Evolutionary conservation across 2,329 filamentous ascomycete species (phyloP), one percentile per base, ranked within the genome.

Genomic region (Sarocladium strictum): DNA sequence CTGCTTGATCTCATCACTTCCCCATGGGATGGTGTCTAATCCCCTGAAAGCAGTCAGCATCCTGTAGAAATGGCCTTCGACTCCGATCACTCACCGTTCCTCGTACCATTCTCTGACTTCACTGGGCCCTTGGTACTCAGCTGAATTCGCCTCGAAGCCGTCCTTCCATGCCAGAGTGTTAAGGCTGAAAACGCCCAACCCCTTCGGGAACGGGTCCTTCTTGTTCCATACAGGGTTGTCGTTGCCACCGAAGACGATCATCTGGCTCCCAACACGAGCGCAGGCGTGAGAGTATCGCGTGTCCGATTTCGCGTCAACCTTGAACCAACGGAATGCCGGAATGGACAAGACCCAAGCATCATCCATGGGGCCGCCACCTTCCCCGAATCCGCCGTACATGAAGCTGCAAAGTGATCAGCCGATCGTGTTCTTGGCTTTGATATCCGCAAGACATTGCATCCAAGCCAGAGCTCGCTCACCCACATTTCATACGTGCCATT

Each of bases 401-500:
- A 53, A 53, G 19, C 50, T 53, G n/a, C n/a, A n/a, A n/a, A n/a
- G n/a, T n/a, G n/a, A n/a, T n/a, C n/a, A n/a, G n/a, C n/a, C n/a
- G n/a, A n/a, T n/a, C n/a, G n/a, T 38, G 26, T 29, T 24, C 29
- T 24, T 24, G 45, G 12, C 12, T 12, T 32, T 32, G 29, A 32
- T 32, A n/a, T n/a, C n/a, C n/a, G n/a, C n/a, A n/a, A n/a, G n/a
- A n/a, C n/a, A n/a, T n/a, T n/a, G n/a, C n/a, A n/a, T n/a, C n/a
- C n/a, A n/a, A n/a, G n/a, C n/a, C n/a, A 17, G 17, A 24, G 24
- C 45, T 12, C n/a, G 38, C 14, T 26, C 43, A 40, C 50, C 40
- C 33, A 53, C 50, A 53, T 53, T 21, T 53, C 50, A 19, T 53
- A 53, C 14, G 50, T 53, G 32, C 33, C 33, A 19, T 53, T 53